Percentiles rank a stretch among this genome's conserved stretches.
Conservation (phyloP, 331 rosid species). For the Arachis monticola region DNA sequence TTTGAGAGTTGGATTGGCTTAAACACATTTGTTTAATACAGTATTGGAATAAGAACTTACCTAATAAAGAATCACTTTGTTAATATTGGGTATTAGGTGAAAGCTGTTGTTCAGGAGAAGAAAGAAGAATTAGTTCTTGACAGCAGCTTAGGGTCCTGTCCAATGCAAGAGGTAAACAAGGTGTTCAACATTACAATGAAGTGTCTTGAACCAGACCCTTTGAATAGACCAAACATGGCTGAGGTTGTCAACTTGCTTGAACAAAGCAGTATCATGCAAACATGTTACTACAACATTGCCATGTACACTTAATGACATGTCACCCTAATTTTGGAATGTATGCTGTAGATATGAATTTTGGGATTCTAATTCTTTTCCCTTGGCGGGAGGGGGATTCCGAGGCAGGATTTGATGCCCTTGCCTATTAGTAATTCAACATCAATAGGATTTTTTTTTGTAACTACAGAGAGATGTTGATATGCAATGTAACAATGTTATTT, state of each 20-base stretch:
- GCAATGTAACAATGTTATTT: background rate
- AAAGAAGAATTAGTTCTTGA: no score
- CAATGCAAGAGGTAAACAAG: conserved; percentile 64
- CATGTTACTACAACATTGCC: conserved; percentile 23
- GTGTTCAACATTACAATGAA: conserved; percentile 64
- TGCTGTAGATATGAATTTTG: no score
- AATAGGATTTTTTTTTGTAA: conserved; percentile 9
- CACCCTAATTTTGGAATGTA: conserved; percentile 3
- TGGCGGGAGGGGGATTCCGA: background rate
- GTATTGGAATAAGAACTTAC: background rate
- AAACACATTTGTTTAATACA: background rate
- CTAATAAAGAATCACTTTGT: no score
- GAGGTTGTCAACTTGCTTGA: conserved; percentile 78
- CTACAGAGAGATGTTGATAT: background rate
- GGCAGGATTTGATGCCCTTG: background rate
- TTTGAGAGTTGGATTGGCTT: background rate
- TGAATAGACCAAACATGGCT: conserved; percentile 80
- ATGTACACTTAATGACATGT: conserved; percentile 20
- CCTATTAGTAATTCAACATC: background rate
- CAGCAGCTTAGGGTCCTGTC: conserved; percentile 32
- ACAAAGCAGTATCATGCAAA: conserved; percentile 28
- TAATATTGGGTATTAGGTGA: no score
- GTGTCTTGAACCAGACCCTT: conserved; percentile 84
- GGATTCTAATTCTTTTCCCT: background rate
- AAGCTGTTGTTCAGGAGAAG: no score